A percentile compares a stretch with the other conserved stretches of the same genome.
Conservation (phyloP, 352 stramenopile genomes). For the Phytophthora hibernalis region DNA sequence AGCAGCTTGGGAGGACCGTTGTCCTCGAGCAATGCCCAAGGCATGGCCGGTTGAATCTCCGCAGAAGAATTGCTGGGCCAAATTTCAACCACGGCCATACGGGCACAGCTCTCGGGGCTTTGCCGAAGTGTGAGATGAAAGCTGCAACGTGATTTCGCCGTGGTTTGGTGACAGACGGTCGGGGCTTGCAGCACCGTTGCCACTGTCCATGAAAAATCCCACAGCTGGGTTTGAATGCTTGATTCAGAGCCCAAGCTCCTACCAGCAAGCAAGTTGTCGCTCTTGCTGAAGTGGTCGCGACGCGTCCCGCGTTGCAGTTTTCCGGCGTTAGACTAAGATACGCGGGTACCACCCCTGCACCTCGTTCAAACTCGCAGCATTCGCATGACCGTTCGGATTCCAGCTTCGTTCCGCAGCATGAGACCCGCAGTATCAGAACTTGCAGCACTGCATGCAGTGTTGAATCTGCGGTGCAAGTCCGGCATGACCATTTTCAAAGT, state of each 20-base stretch:
- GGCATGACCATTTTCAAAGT: constrained; percentile 21
- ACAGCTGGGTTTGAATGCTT: constrained; percentile 13
- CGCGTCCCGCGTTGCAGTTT: constrained; percentile 11
- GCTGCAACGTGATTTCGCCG: not conserved
- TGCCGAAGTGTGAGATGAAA: constrained; percentile 25
- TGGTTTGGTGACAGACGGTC: not conserved
- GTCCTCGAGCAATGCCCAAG: too few relatives aligned
- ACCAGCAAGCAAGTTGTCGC: too few relatives aligned
- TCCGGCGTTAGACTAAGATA: constrained; percentile 32
- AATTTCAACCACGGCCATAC: constrained; percentile 24
- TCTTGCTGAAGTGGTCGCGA: not conserved
- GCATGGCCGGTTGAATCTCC: constrained; percentile 24
- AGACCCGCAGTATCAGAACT: not conserved
- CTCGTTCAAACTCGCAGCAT: not conserved
- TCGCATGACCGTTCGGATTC: not conserved
- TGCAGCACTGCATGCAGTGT: constrained; percentile 8
- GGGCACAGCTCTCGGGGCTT: not conserved
- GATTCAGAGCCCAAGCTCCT: constrained; percentile 1
- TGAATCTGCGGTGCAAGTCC: constrained; percentile 20
- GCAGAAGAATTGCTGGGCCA: constrained; percentile 18
- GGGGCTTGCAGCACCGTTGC: not conserved
- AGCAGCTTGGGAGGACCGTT: constrained; percentile 2
- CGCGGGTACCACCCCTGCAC: not conserved
- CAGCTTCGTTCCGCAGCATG: constrained; percentile 1
- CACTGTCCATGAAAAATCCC: constrained; percentile 8